Evolutionary conservation across 208 protist species (phyloP).

Genomic region (Crithidia brevicula): DNA sequence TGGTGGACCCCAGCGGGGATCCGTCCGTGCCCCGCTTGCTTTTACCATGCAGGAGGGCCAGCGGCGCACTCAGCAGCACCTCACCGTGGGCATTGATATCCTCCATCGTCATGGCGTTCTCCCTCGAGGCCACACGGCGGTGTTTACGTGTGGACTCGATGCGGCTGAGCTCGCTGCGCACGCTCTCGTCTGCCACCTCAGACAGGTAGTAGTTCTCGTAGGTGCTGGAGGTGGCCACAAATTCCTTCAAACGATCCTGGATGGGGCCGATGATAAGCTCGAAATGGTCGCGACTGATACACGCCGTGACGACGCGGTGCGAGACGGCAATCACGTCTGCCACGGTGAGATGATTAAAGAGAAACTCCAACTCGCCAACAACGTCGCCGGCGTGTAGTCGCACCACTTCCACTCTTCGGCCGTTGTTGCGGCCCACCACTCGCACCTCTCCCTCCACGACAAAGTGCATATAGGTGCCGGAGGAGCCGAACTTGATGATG

Average conservation of each 20-base stretch:
- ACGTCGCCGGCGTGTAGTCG: constrained; percentile 70
- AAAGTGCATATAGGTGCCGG: constrained; percentile 77
- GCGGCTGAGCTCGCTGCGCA: constrained; percentile 64
- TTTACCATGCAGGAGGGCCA: constrained; percentile 34
- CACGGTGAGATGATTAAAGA: constrained; percentile 83
- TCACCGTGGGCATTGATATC: constrained; percentile 50
- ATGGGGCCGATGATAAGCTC: constrained; percentile 88
- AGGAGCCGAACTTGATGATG: constrained; percentile 75
- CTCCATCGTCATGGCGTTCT: constrained; percentile 18
- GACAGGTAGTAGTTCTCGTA: constrained; percentile 75
- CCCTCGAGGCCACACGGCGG: constrained; percentile 31
- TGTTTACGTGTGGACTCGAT: constrained; percentile 42
- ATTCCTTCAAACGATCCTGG: constrained; percentile 81
- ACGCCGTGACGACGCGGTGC: constrained; percentile 53
- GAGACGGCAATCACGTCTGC: constrained; percentile 86
- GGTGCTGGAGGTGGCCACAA: constrained; percentile 60
- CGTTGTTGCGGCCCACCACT: constrained; percentile 73
- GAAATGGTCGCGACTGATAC: constrained; percentile 87
- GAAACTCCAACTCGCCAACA: constrained; percentile 91
- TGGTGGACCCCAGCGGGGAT: background rate
- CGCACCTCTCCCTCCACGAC: constrained; percentile 80
- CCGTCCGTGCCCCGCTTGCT: constrained; percentile 13
- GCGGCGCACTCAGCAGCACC: constrained; percentile 42
- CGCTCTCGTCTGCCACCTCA: constrained; percentile 58
- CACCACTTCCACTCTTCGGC: constrained; percentile 69